Base-by-base conservation (phyloP, 768 basidiomycete genomes). In the Cystobasidium ongulense region DNA sequence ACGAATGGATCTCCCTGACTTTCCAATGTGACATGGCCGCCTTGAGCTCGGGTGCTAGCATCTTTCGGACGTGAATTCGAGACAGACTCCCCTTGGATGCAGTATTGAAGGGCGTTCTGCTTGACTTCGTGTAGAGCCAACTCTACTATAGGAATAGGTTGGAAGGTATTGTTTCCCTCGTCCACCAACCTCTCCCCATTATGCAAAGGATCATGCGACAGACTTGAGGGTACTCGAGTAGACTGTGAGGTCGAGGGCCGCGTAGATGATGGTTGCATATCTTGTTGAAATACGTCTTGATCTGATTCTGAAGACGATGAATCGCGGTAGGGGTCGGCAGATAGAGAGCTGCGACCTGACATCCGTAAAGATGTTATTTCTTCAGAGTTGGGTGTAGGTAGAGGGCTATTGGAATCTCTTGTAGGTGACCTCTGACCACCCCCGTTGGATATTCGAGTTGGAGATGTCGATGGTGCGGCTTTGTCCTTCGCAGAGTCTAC, bases 71-170 rank as follows among this genome's bases (percentile, higher is more conserved):
- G 29, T 59, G 57, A 59, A 23, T 17, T 15, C 29, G 57, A 31
- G 11, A 21, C 11, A 29, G 21, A 27, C 18, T 29, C 57, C 23
- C 2, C 5, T 29, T 59, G 57, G 2, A 15, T 2, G 2, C 29
- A 11, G 7, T 71, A 38, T 43, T 33, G 27, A 10, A 21, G 31
- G 4, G 41, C 7, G 41, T 5, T 31, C 10, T 57, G 8, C 5
- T 5, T 38, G 31, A 35, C 11, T 23, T 64, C 7, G 39, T 38
- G 25, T 27, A 25, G n/a, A 2, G 68, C 65, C 18, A 67, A 18
- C 25, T 67, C 65, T 4, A 67, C 65, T n/a, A 67, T 3, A 1
- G 65, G 65, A 1, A 52, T 13, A 31, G 65, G 65, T 29, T 67
- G 38, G 25, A 38, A 29, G 27, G 10, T 18, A 18, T 39, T 67